Evolutionary conservation across 202 grass and related monocot genomes (phyloP), one percentile per base, ranked within the genome.

Genomic region (Schoenoplectus triqueter): DNA sequence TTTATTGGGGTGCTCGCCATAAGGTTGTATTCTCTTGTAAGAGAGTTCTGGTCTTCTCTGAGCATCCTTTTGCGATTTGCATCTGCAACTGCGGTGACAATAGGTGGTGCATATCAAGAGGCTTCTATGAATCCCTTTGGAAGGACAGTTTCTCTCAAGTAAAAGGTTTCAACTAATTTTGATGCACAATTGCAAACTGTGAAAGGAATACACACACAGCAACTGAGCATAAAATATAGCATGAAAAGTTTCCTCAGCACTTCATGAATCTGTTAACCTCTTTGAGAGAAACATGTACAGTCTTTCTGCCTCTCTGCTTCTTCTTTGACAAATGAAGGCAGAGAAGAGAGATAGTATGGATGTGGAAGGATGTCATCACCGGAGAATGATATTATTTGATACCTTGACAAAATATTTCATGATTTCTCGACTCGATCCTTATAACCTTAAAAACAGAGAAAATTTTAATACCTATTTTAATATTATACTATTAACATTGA

Each of bases 61-160:
- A 88, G 86, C 54, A 59, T 84, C 74, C 88, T 97, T 73, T 93
- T 93, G 40, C 81, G 86, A 82, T 79, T 93, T 49, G 88, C 93
- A 80, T 83, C 90, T 84, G 87, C 89, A 88, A 88, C 90, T 1
- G 89, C 91, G 86, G 64, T 82, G 55, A 82, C 75, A 66, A 64
- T 82, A 66, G 89, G 57, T 85, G 86, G n/a, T 85, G 82, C 60
- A 21, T 81, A 11, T 88, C 87, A 6, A 83, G 90, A 94, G 66
- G 82, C 91, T 17, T 89, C 92, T 46, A 79, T 89, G 21, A 80
- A 60, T 71, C 84, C 6, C 81, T 91, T 21, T 97, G 95, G 95
- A 94, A 94, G 55, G 92, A 94, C 42, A 86, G 94, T 80, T 97
- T 97, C 73, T 93, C 92, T 0, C 92, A 93, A 86, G 90, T 94